Base-by-base conservation (phyloP, 768 basidiomycete genomes). In the Boletus tylopilopsis region DNA sequence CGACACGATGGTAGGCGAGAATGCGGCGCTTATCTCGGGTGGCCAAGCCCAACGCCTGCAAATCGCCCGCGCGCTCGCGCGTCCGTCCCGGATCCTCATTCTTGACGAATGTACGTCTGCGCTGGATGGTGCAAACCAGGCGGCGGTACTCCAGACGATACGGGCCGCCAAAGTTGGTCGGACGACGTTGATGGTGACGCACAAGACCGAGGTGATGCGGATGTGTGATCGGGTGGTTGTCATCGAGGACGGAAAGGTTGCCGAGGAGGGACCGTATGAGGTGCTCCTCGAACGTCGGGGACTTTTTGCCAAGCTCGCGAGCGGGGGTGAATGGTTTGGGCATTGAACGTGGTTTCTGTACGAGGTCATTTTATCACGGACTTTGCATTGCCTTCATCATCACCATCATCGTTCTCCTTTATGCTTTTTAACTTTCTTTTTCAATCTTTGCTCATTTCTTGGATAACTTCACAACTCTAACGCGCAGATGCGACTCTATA, bases 81-180 rank as follows among this genome's bases (percentile, higher is more conserved):
- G 89, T 29, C 78, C 81, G 0, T 73, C 84, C 0, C 78, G 76
- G 38, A 78, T 97, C 13, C 73, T 96, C 39, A 83, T 97, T 30
- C 72, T 97, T 46, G 95, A 97, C 64, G 95, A 98, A 64, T 96
- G 94, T 64, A 98, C 95, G n/a, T 85, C 83, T 36, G 91, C 94
- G 6, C 71, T 97, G 50, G 94, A 98, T 64, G 73, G 80, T 2
- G 81, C 82, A 59, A 97, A 95, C 68, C 87, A 94, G 70, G 76
- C 78, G 2, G 84, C 80, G 16, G 86, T 98, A 15, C 69, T 97
- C 60, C 84, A 90, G 47, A 85, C 90, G 8, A 82, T 94, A 42
- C 71, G 72, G 49, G 62, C 69, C 24, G 82, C 82, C 49, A 82
- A 80, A 71, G 67, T 75, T n/a, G 81, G 82, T 19, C 73, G 84